A percentile compares a stretch with the other conserved stretches of the same genome.
Evolutionary conservation across 1,139 yeast species (phyloP).

Genomic region (Kodamaea arcana): DNA sequence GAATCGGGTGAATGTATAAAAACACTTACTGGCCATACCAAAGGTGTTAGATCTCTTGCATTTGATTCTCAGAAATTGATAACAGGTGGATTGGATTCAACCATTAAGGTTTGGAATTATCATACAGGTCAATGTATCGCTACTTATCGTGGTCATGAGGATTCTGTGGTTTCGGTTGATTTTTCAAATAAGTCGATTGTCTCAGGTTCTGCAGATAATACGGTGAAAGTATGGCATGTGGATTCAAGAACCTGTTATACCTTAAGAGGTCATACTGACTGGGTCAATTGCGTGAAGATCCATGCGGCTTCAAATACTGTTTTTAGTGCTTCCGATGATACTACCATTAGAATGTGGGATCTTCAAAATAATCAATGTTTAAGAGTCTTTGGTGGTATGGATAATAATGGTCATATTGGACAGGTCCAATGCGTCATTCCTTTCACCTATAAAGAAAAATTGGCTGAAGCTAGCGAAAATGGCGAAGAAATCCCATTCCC

Average conservation of each 20-base stretch:
- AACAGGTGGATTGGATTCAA: constrained; percentile 87
- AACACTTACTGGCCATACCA: constrained; percentile 76
- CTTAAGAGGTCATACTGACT: constrained; percentile 85
- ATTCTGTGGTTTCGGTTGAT: constrained; percentile 78
- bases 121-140: constrained; percentile 91
- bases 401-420: constrained; percentile 70
- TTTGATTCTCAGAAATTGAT: constrained; percentile 87
- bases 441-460: constrained; percentile 55
- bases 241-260: constrained; percentile 90
- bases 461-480: constrained; percentile 35
- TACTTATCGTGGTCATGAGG: constrained; percentile 89
- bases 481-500: constrained; percentile 20
- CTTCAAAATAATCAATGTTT: constrained; percentile 74
- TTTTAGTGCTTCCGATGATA: constrained; percentile 87
- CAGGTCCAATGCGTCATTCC: constrained; percentile 92
- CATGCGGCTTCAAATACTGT: constrained; percentile 76
- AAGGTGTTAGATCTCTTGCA: constrained; percentile 77
- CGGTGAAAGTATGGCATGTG: constrained; percentile 95
- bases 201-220: constrained; percentile 88
- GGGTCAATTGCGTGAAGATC: constrained; percentile 87
- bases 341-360: constrained; percentile 95
- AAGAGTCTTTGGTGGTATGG: constrained; percentile 70
- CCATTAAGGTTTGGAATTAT: constrained; percentile 94
- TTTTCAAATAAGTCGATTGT: constrained; percentile 79
- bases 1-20: constrained; percentile 74